Conservation (phyloP, 768 basidiomycete genomes). For the Phanerochaete carnosa region DNA sequence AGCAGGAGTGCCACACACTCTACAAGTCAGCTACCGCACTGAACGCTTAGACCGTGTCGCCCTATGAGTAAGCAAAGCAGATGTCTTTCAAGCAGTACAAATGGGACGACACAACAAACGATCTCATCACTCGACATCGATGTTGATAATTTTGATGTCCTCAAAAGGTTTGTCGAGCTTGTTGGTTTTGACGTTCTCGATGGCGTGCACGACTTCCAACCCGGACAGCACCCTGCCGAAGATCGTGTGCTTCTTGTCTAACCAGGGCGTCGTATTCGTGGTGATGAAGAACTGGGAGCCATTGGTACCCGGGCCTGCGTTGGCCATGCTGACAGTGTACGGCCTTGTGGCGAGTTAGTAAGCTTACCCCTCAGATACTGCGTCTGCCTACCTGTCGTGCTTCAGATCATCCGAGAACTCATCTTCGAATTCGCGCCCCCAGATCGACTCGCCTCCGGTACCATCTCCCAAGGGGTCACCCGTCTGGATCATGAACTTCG, state of each 20-base stretch:
- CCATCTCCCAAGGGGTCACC: conserved; percentile 95
- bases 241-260: conserved; percentile 89
- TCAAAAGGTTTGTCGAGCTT: conserved; percentile 88
- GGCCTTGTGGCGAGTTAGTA: conserved; percentile 48
- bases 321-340: conserved; percentile 95
- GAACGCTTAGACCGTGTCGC: conserved; percentile 46
- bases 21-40: conserved; percentile 31
- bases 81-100: background rate
- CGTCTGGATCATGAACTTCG: conserved; percentile 98
- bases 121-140: conserved; percentile 58
- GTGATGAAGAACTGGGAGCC: conserved; percentile 99
- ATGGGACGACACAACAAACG: conserved; percentile 17
- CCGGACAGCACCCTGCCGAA: conserved; percentile 89
- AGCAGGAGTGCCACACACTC: conserved; percentile 17
- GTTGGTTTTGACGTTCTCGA: conserved; percentile 87
- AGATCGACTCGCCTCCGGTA: conserved; percentile 87
- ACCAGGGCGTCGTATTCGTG: conserved; percentile 89
- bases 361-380: background rate
- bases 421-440: conserved; percentile 89
- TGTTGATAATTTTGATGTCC: conserved; percentile 87
- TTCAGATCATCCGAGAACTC: conserved; percentile 87
- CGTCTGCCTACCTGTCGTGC: conserved; percentile 75
- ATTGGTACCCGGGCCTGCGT: conserved; percentile 86
- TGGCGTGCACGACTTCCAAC: conserved; percentile 84
- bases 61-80: conserved; percentile 27